A percentile compares a stretch with the other conserved stretches of the same genome.
Evolutionary conservation across 2,329 filamentous ascomycete genomes (phyloP).

Genomic region (Calonectria pauciramosa): DNA sequence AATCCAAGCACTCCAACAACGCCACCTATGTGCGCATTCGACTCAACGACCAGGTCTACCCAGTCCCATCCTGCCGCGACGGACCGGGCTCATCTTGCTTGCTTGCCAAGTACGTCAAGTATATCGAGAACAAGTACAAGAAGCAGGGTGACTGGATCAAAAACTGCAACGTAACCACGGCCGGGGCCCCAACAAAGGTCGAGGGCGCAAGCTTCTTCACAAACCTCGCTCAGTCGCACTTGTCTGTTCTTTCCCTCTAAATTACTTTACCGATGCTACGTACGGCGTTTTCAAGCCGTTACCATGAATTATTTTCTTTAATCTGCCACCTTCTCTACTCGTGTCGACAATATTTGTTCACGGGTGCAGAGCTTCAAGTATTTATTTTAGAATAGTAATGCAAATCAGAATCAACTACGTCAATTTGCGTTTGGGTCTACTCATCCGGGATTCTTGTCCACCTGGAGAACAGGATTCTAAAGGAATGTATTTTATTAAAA

Average conservation of each 20-base stretch:
- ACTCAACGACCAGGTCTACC: slow-evolving; percentile 74
- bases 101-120: slow-evolving; percentile 59
- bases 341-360: background rate
- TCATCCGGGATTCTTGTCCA: background rate
- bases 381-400: background rate
- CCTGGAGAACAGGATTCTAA: background rate
- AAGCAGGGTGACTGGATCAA: slow-evolving; percentile 64
- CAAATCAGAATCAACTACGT: background rate
- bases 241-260: slow-evolving; percentile 41
- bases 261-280: background rate
- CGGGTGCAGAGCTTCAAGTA: background rate
- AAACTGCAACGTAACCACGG: slow-evolving; percentile 61
- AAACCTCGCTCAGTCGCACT: slow-evolving; percentile 56
- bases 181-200: slow-evolving; percentile 55
- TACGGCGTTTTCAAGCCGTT: background rate
- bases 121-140: slow-evolving; percentile 45
- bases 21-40: slow-evolving; percentile 67
- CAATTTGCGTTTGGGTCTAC: background rate
- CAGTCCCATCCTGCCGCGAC: slow-evolving; percentile 65
- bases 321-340: background rate
- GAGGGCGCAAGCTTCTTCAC: slow-evolving; percentile 65
- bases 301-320: background rate
- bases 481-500: background rate
- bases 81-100: slow-evolving; percentile 69
- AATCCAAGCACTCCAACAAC: slow-evolving; percentile 38